A percentile compares a stretch with the other conserved stretches of the same genome.
Conservation (phyloP, 306 rosid genomes). For the Quercus bicolor region DNA sequence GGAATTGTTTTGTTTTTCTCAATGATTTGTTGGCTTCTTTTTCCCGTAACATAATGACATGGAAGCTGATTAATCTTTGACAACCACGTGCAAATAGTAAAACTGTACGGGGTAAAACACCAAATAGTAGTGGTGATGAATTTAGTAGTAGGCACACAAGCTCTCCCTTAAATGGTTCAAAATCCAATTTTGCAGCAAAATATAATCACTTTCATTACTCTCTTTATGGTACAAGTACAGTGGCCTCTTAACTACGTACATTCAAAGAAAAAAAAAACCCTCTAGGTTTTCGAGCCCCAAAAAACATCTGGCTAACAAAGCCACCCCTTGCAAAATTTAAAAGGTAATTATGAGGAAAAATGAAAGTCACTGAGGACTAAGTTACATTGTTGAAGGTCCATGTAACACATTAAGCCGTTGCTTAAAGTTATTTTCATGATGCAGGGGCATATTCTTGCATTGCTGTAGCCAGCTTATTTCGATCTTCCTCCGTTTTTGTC, state of each 20-base stretch:
- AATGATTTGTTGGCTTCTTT: too few relatives aligned
- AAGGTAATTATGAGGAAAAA: constrained; percentile 20
- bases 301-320: constrained; percentile 3
- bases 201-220: constrained; percentile 8
- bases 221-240: constrained; percentile 27
- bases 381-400: constrained; percentile 25
- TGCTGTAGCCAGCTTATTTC: constrained; percentile 67
- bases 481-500: constrained; percentile 81
- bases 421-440: constrained; percentile 32
- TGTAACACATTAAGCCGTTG: constrained; percentile 18
- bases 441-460: constrained; percentile 88
- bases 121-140: too few relatives aligned
- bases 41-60: too few relatives aligned
- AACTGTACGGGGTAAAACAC: too few relatives aligned
- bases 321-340: constrained; percentile 3
- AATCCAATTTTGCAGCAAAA: background rate
- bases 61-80: too few relatives aligned
- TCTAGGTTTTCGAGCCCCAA: constrained; percentile 5
- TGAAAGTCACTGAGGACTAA: constrained; percentile 3
- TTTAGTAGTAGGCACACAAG: too few relatives aligned
- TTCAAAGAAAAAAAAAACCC: background rate
- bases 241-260: constrained; percentile 24
- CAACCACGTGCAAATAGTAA: too few relatives aligned
- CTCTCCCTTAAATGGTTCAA: background rate
- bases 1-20: too few relatives aligned